Evolutionary conservation across 2,329 filamentous ascomycete species (phyloP).

Genomic region (Whalleya microplaca): DNA sequence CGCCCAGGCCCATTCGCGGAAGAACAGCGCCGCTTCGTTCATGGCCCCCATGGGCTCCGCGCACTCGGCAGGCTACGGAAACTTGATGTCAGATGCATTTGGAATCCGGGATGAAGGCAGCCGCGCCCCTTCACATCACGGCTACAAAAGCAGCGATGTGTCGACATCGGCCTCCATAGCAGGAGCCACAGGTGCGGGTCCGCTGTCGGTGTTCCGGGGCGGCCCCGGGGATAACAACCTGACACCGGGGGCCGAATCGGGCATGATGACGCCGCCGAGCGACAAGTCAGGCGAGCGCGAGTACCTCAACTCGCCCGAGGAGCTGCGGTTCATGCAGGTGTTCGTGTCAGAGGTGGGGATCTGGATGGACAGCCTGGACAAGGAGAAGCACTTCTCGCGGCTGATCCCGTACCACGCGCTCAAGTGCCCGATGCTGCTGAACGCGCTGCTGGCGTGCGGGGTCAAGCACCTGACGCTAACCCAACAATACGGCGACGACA

Average conservation of each 20-base stretch:
- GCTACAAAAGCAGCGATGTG: slow-evolving; percentile 41
- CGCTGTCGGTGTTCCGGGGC: slow-evolving; percentile 34
- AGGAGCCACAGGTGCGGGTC: slow-evolving; percentile 39
- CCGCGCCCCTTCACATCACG: slow-evolving; percentile 28
- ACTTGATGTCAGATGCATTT: slow-evolving; percentile 29
- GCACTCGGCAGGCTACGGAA: slow-evolving; percentile 30
- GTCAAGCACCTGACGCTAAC: slow-evolving; percentile 77
- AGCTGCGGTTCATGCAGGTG: slow-evolving; percentile 87
- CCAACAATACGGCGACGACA: slow-evolving; percentile 70
- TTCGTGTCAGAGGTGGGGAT: slow-evolving; percentile 88
- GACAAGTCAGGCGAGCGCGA: slow-evolving; percentile 53
- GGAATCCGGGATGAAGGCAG: slow-evolving; percentile 30
- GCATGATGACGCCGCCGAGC: slow-evolving; percentile 45
- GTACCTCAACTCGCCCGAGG: slow-evolving; percentile 74
- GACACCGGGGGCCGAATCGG: slow-evolving; percentile 32
- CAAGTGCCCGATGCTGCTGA: slow-evolving; percentile 83
- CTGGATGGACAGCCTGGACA: slow-evolving; percentile 94
- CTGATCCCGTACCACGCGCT: slow-evolving; percentile 83
- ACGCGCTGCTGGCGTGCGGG: slow-evolving; percentile 87
- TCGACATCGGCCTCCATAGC: slow-evolving; percentile 46
- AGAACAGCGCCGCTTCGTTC: slow-evolving; percentile 32
- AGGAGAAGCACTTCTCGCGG: slow-evolving; percentile 82
- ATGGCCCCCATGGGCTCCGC: slow-evolving; percentile 31
- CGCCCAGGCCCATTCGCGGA: slow-evolving; percentile 34
- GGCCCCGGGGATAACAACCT: slow-evolving; percentile 42